Evolutionary conservation across 352 stramenopile genomes (phyloP).

Genomic region (Pythium apleroticum): DNA sequence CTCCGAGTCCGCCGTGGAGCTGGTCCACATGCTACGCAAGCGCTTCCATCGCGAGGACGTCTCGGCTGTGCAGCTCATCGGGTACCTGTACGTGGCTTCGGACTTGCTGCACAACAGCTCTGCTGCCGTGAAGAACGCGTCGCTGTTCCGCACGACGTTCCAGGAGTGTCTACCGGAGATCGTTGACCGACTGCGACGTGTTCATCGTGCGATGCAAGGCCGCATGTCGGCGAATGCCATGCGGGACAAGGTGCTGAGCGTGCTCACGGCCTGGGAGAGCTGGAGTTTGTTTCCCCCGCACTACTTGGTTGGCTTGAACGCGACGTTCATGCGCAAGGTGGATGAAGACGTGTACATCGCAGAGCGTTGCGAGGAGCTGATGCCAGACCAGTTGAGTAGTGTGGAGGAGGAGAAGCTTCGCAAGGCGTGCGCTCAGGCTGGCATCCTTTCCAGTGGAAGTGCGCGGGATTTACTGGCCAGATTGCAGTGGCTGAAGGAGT

Average conservation of each 20-base stretch:
- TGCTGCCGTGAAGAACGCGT: constrained; percentile 87
- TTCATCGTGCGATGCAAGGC: constrained; percentile 54
- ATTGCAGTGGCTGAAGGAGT: constrained; percentile 71
- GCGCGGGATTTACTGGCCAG: constrained; percentile 42
- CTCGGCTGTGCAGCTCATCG: constrained; percentile 52
- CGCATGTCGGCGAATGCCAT: constrained; percentile 82
- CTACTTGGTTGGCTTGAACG: constrained; percentile 76
- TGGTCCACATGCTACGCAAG: constrained; percentile 51
- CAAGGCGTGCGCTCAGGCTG: constrained; percentile 66
- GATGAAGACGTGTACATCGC: constrained; percentile 51
- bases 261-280: constrained; percentile 73
- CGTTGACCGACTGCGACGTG: constrained; percentile 49
- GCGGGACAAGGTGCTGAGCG: constrained; percentile 77
- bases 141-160: constrained; percentile 86
- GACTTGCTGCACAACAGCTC: constrained; percentile 91
- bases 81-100: constrained; percentile 78
- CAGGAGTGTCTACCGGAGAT: constrained; percentile 80
- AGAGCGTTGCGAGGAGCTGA: neutral
- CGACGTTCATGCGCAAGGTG: constrained; percentile 74
- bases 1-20: constrained; percentile 69
- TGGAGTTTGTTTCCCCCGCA: constrained; percentile 80
- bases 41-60: constrained; percentile 41
- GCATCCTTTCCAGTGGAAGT: constrained; percentile 53
- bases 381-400: constrained; percentile 7
- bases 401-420: constrained; percentile 55